Base-by-base conservation (phyloP, 139 green algal genomes). In the Haematococcus lacustris region DNA sequence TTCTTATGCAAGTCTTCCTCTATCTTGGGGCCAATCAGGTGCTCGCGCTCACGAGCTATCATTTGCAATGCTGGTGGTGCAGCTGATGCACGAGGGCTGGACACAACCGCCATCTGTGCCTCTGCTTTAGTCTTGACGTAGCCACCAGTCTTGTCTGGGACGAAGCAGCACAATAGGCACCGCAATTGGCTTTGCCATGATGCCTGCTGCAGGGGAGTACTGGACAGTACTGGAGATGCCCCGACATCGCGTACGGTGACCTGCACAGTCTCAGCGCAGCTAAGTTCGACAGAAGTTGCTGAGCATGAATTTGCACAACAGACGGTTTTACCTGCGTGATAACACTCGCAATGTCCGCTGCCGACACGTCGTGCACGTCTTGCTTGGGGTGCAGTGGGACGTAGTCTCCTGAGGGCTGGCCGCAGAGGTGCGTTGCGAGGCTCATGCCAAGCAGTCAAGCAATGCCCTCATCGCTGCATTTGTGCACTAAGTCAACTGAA, bases 1-100 rank as follows among this genome's bases (percentile, higher is more conserved):
- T 79, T 79, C 51, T 83, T 95, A 28, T 81, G 68, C 25, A 66
- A 47, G 81, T 94, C 86, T 43, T 84, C 76, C 33, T 78, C 41
- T 3, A 28, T 13, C 38, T 73, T 78, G 32, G 83, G 76, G 9
- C 81, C 83, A 50, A 84, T 82, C 21, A 83, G 21, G 72, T 32
- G n/a, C n/a, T n/a, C n/a, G n/a, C n/a, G n/a, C n/a, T n/a, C n/a
- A n/a, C n/a, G n/a, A n/a, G n/a, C n/a, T n/a, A n/a, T n/a, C n/a
- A n/a, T n/a, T n/a, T n/a, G n/a, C n/a, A n/a, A n/a, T n/a, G n/a
- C n/a, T n/a, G n/a, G n/a, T n/a, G n/a, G n/a, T n/a, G n/a, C n/a
- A n/a, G n/a, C n/a, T n/a, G n/a, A n/a, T n/a, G n/a, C n/a, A n/a
- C n/a, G n/a, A n/a, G n/a, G n/a, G n/a, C n/a, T n/a, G n/a, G n/a